Percentiles rank a stretch among this genome's conserved stretches.
These are phyloP conservation scores for Scheffersomyces lignosus DNA, from an alignment of 805 yeast species.

Conservation along the genomic window DNA sequence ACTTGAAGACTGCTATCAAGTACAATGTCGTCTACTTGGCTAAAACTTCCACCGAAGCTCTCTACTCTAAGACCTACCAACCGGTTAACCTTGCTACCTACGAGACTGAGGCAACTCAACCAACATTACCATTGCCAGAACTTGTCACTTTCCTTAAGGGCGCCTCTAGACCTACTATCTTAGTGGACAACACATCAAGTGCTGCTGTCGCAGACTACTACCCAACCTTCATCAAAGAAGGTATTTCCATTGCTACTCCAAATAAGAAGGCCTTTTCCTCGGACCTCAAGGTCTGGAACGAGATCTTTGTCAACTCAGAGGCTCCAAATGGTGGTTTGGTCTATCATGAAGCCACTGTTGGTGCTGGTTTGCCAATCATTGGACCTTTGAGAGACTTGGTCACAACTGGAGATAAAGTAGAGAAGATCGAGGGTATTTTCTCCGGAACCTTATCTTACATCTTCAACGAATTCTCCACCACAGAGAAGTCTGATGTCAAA, in stretches of 20 bases:
- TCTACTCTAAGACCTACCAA: conserved; percentile 65
- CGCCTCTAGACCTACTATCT: conserved; percentile 73
- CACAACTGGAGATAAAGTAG: conserved; percentile 89
- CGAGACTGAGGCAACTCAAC: conserved; percentile 49
- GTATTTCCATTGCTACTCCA: conserved; percentile 95
- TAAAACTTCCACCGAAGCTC: conserved; percentile 63
- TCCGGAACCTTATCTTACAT: conserved; percentile 95
- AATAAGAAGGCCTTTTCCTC: conserved; percentile 96
- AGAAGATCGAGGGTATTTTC: conserved; percentile 91
- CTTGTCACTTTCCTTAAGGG: conserved; percentile 62
- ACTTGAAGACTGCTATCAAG: conserved; percentile 56
- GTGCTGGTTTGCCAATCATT: conserved; percentile 96
- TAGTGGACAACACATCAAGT: conserved; percentile 94
- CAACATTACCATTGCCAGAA: conserved; percentile 55
- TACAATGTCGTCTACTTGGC: conserved; percentile 83
- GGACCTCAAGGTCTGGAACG: conserved; percentile 71
- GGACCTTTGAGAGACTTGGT: conserved; percentile 86
- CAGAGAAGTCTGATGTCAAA: conserved; percentile 56
- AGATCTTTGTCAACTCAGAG: conserved; percentile 58
- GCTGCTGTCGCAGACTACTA: conserved; percentile 74
- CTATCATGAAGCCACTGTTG: conserved; percentile 98
- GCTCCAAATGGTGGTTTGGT: conserved; percentile 66
- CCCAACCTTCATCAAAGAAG: conserved; percentile 68
- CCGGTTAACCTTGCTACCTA: conserved; percentile 69
- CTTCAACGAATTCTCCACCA: conserved; percentile 87